Evolutionary conservation across 495 filamentous ascomycete genomes (phyloP), one percentile per base, ranked within the genome.

Genomic region (Symbiotaphrina buchneri): DNA sequence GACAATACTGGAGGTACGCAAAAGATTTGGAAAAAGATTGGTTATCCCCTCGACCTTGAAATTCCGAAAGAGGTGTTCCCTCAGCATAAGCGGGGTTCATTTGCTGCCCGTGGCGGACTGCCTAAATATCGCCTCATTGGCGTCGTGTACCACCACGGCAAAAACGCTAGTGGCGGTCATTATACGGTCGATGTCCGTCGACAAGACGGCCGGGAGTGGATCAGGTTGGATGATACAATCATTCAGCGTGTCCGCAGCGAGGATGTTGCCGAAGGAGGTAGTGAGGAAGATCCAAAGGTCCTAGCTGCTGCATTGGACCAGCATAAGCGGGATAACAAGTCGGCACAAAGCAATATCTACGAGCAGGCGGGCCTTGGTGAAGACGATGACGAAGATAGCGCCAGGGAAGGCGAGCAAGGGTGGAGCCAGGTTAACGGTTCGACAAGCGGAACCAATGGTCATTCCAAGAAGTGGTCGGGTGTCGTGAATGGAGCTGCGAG

Each of bases 11-110:
- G 76, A 27, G 82, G 83, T 8, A 90, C 83, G 1, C 77, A 92
- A 44, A 97, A 97, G 52, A 91, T 95, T 36, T 95, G 85, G 85
- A 97, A 94, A 58, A 85, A 83, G 52, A 61, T 97, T 40, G 85
- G 80, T 21, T 95, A 97, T 43, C 87, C 87, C 0, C 59, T 95
- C 10, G 82, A 93, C 41, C 64, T 95, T 22, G 87, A 93, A 47
- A 81, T 97, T 39, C 87, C 87, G 1, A 72, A 72, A 18, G 90
- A 95, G 45, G 74, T 87, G n/a, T 76, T 97, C 48, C 74, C 80
- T 4, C 65, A 68, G 13, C 62, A 69, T 34, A 73, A 68, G 41
- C 68, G 83, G 27, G 72, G 69, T 34, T 56, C 53, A 4, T 51
- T 75, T 38, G 54, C 65, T 21, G 54, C 58, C 11, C 68, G 74